These are phyloP conservation scores for Camillea tinctor DNA, from an alignment of 2,329 filamentous ascomycete genomes.

Conservation along the genomic window DNA sequence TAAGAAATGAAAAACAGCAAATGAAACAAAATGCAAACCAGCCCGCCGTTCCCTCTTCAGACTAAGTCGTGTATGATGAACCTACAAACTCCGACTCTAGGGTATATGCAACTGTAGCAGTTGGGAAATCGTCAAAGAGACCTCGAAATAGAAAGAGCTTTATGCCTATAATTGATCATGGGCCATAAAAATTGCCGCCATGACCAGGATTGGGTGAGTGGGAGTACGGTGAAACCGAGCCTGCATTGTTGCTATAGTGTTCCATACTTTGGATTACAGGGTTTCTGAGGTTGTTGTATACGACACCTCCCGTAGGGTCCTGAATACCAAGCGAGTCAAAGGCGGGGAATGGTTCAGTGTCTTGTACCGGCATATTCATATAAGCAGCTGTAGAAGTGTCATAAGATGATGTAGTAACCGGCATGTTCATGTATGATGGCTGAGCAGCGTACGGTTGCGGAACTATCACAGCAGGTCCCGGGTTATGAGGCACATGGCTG, in stretches of 20 bases:
- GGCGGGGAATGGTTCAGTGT: conserved; percentile 37
- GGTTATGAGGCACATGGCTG: conserved; percentile 16
- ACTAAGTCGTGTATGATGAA: neutral
- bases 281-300: conserved; percentile 35
- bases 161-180: conserved; percentile 11
- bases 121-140: conserved; percentile 11
- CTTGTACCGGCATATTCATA: conserved; percentile 28
- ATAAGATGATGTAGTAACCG: conserved; percentile 30
- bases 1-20: neutral
- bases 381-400: conserved; percentile 29
- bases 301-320: conserved; percentile 27
- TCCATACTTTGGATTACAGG: conserved; percentile 30
- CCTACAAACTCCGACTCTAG: conserved; percentile 9
- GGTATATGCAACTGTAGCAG: conserved; percentile 20
- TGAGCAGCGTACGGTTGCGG: conserved; percentile 22
- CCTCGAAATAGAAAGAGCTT: conserved; percentile 12
- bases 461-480: conserved; percentile 23
- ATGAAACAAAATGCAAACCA: neutral
- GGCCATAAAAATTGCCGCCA: conserved; percentile 34
- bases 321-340: conserved; percentile 41
- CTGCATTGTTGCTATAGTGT: conserved; percentile 38
- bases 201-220: conserved; percentile 41
- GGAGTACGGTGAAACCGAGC: conserved; percentile 43
- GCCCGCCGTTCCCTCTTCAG: neutral
- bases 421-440: conserved; percentile 31